Evolutionary conservation across 1,139 yeast genomes (phyloP), one percentile per base, ranked within the genome.

Genomic region (Hansenula lynferdii): DNA sequence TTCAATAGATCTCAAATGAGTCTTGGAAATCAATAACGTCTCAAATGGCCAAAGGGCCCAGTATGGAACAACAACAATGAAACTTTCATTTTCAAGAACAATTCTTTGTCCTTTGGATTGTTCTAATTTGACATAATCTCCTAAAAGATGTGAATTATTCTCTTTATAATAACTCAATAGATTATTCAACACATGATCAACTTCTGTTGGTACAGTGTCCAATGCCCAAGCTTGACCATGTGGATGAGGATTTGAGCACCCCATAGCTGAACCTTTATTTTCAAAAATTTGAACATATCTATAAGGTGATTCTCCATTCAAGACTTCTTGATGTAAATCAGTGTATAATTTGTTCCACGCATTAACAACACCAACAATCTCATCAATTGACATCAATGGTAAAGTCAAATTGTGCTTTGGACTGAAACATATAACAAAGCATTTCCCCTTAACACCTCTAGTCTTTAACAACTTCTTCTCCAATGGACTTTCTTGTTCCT

Each of bases 31-130:
- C 29, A 83, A 65, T 60, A 83, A 62, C 7, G 85, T 77, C 60
- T 83, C 89, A 57, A 80, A 83, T 8, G 92, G 92, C 90, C 92
- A 83, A 35, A 79, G 69, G 5, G 90, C 92, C 92, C 92, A 83
- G 60, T 77, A 83, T 35, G 92, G 90, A 12, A 83, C 87, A 14
- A 82, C 78, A n/a, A 75, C 85, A 28, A 82, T 53, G 48, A 83
- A 83, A 2, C 78, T 67, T 45, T 75, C 85, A 53, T 82, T 83
- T 42, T 73, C 69, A 23, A 70, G 66, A 9, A 83, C 80, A 31
- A 80, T 53, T 44, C 92, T 70, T 40, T 66, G 67, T 42, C 59
- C 61, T 47, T 75, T 74, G 36, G 65, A 56, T 28, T 76, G 50
- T 56, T 83, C 92, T 37, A 77, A 57, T 40, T 66, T 52, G n/a